Conservation (phyloP, 2,329 filamentous ascomycete genomes). For the Hortaea werneckii region DNA sequence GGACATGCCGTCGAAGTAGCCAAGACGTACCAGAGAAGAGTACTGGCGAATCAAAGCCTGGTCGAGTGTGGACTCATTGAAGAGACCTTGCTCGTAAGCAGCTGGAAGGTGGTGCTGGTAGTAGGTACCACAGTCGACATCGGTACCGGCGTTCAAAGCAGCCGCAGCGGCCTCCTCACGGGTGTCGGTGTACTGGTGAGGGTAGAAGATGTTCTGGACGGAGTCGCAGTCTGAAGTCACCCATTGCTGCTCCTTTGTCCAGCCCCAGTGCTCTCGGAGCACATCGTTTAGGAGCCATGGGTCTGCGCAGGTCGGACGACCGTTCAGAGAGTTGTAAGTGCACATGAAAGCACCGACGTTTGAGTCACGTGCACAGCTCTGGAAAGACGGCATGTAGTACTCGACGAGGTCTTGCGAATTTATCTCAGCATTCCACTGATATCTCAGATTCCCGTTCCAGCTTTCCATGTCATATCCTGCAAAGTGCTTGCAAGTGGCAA, state of each 20-base stretch:
- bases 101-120: constrained; percentile 36
- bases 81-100: constrained; percentile 32
- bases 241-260: constrained; percentile 50
- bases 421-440: constrained; percentile 47
- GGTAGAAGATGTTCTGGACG: constrained; percentile 38
- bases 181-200: constrained; percentile 27
- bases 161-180: constrained; percentile 22
- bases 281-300: constrained; percentile 53
- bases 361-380: constrained; percentile 37
- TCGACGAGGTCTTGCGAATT: constrained; percentile 54
- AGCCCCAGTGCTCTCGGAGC: constrained; percentile 56
- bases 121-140: constrained; percentile 41
- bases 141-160: constrained; percentile 40
- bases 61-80: constrained; percentile 39
- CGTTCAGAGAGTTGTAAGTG: constrained; percentile 53
- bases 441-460: constrained; percentile 2
- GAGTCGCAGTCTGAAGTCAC: constrained; percentile 58
- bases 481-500: constrained; percentile 40
- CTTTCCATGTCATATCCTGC: constrained; percentile 18
- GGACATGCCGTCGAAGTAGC: constrained; percentile 46
- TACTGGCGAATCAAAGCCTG: constrained; percentile 44
- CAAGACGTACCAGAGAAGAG: constrained; percentile 43
- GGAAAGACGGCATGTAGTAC: constrained; percentile 58
- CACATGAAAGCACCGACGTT: constrained; percentile 44
- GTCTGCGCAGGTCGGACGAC: constrained; percentile 54